Evolutionary conservation across 768 basidiomycete species (phyloP).

Genomic region (Mycena rosella): DNA sequence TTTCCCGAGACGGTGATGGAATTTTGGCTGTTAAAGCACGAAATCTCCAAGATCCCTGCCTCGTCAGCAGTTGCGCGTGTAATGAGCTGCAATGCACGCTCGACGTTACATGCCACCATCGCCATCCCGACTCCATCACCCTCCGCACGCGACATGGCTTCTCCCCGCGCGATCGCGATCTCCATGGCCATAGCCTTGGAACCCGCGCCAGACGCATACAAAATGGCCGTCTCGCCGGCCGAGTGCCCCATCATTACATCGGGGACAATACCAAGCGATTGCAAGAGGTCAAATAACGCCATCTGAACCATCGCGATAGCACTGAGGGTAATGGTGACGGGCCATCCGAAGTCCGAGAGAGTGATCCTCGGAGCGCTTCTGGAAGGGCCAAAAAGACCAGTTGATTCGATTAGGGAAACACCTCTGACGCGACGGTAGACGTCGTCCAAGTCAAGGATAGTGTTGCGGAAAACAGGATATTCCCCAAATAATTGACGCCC

Average conservation of each 20-base stretch:
- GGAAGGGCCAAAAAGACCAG: constrained; percentile 50
- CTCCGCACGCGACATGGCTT: constrained; percentile 38
- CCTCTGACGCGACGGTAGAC: constrained; percentile 40
- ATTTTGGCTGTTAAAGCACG: constrained; percentile 46
- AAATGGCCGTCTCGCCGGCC: constrained; percentile 50
- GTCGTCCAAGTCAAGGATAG: constrained; percentile 45
- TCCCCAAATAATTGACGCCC: constrained; percentile 46
- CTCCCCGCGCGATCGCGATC: constrained; percentile 49
- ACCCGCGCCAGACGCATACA: constrained; percentile 50
- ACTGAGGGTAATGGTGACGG: constrained; percentile 40
- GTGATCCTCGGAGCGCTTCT: not conserved
- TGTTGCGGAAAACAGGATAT: constrained; percentile 46
- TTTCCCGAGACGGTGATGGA: constrained; percentile 47
- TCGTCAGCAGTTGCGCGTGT: constrained; percentile 4
- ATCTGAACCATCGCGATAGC: constrained; percentile 51
- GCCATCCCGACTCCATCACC: constrained; percentile 45
- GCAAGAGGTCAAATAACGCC: constrained; percentile 47
- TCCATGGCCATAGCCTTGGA: constrained; percentile 47
- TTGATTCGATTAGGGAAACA: constrained; percentile 43
- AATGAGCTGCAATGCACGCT: constrained; percentile 23
- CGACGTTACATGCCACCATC: constrained; percentile 42
- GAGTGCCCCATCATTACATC: constrained; percentile 50
- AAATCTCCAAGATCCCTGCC: constrained; percentile 41
- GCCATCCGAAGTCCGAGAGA: constrained; percentile 24
- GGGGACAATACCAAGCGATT: constrained; percentile 42